Conservation (phyloP, 345 rosid species). For the Aquilaria sinensis region DNA sequence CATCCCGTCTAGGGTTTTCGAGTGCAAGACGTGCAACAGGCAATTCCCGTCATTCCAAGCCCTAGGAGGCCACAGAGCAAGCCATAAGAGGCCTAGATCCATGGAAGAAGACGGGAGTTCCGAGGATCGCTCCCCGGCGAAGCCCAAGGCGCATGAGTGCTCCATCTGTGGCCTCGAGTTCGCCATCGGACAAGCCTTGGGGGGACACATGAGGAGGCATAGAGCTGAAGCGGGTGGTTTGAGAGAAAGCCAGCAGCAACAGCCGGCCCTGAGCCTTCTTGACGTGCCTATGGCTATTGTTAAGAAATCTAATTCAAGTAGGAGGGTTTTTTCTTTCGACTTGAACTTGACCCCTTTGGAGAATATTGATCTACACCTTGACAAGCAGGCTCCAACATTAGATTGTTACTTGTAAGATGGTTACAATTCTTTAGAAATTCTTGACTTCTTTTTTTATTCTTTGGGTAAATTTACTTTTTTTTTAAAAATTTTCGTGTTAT, state of each 20-base stretch:
- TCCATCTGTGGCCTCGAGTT: conserved; percentile 86
- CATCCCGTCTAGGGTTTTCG: conserved; percentile 37
- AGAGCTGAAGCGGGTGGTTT: conserved; percentile 14
- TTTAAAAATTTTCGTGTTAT: no score
- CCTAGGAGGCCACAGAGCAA: conserved; percentile 63
- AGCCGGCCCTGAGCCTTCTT: neutral
- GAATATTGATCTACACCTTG: conserved; percentile 49
- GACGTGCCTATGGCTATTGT: conserved; percentile 9
- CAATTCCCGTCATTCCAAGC: conserved; percentile 61
- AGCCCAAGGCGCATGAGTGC: conserved; percentile 72
- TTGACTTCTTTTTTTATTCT: neutral
- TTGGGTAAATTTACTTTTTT: no score
- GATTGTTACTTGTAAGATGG: conserved; percentile 30
- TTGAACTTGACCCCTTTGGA: conserved; percentile 67
- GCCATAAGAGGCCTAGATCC: conserved; percentile 59
- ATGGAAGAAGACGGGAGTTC: conserved; percentile 2
- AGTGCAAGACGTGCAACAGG: conserved; percentile 67
- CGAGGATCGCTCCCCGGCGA: conserved; percentile 20
- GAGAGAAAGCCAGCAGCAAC: conserved; percentile 10
- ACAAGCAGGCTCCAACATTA: conserved; percentile 21
- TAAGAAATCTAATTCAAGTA: conserved; percentile 36
- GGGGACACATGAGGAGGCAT: conserved; percentile 75
- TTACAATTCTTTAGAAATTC: neutral
- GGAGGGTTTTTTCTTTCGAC: conserved; percentile 46
- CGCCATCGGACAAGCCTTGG: conserved; percentile 64